Evolutionary conservation across 202 grass and related monocot species (phyloP), one percentile per base, ranked within the genome.

Genomic region (Brachypodium distachyon): DNA sequence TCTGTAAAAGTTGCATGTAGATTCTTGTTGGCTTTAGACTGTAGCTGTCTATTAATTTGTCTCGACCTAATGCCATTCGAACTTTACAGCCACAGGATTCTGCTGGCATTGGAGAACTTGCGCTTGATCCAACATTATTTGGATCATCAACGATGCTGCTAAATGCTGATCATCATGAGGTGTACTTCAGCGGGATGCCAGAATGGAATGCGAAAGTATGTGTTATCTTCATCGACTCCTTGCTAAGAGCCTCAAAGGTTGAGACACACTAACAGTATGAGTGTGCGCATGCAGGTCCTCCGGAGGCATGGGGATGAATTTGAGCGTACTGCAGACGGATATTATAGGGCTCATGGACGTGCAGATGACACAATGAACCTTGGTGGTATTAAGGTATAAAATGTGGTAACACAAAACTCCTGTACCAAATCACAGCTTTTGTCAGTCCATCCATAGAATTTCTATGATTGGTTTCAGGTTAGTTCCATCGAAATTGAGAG

Each of bases 341-440:
- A 93, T 54, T 99, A 99, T 27, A 86, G 87, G 77, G 87, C 92
- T 40, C 89, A 99, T 73, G 96, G 96, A 5, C 96, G 92, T 19
- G 87, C 89, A 73, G 96, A 99, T 86, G 96, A 99, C 57, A 93
- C 92, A 23, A 99, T 99, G 89, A 99, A 99, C 70, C 96, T 99
- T 72, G 92, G 96, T 72, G 92, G 96, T 12, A 99, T 99, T 74
- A 99, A 99, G 92, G 92, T 99, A 84, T 2, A 13, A 28, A 81
- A 29, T 41, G 12, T 57, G 26, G 26, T 22, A 70, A 32, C 53
- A 42, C 8, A 11, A n/a, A 41, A 59, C 19, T 48, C 9, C 39
- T 72, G 12, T 32, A 52, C 26, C 49, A 50, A 18, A 68, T 31
- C 82, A 23, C 19, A 22, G 29, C 22, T 44, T 74, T 31, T 46